These are phyloP conservation scores for Magnusiomyces suaveolens DNA, from an alignment of 1,139 yeast genomes.

Conservation along the genomic window DNA sequence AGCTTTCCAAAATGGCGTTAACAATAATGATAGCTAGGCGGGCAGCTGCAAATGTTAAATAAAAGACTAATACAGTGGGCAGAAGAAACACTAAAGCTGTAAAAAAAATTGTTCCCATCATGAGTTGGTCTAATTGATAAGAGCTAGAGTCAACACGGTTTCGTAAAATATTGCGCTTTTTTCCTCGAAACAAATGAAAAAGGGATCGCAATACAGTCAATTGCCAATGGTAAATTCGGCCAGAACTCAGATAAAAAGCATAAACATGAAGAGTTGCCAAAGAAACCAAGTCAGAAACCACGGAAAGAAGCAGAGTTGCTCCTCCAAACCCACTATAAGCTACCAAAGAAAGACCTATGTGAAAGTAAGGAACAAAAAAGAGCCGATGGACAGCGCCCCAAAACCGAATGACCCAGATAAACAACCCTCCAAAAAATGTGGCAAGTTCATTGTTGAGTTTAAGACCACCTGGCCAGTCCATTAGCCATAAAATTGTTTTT, in stretches of 20 bases:
- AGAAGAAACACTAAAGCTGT: slow-evolving; percentile 66
- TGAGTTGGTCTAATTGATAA: slow-evolving; percentile 75
- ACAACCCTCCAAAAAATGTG: slow-evolving; percentile 73
- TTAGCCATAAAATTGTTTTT: slow-evolving; percentile 58
- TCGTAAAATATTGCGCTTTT: slow-evolving; percentile 73
- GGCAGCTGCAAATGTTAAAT: slow-evolving; percentile 57
- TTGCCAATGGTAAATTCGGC: slow-evolving; percentile 72
- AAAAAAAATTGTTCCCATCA: slow-evolving; percentile 81
- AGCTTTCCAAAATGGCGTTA: slow-evolving; percentile 49
- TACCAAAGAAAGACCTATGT: slow-evolving; percentile 22
- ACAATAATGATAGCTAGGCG: slow-evolving; percentile 44
- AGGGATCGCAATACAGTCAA: slow-evolving; percentile 58
- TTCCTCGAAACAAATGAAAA: slow-evolving; percentile 81
- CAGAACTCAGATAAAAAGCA: slow-evolving; percentile 68
- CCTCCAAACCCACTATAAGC: slow-evolving; percentile 44
- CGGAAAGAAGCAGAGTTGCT: slow-evolving; percentile 57
- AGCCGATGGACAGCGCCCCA: slow-evolving; percentile 37
- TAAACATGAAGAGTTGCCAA: slow-evolving; percentile 62
- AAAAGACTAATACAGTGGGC: slow-evolving; percentile 85
- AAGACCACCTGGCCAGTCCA: slow-evolving; percentile 88
- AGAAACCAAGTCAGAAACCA: slow-evolving; percentile 54
- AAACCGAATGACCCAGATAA: slow-evolving; percentile 71
- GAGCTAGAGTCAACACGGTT: slow-evolving; percentile 77
- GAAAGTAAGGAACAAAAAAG: slow-evolving; percentile 15
- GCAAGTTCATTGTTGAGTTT: slow-evolving; percentile 85